Base-by-base conservation (phyloP, 192 early-diverging fungal species). In the Podila horticola region DNA sequence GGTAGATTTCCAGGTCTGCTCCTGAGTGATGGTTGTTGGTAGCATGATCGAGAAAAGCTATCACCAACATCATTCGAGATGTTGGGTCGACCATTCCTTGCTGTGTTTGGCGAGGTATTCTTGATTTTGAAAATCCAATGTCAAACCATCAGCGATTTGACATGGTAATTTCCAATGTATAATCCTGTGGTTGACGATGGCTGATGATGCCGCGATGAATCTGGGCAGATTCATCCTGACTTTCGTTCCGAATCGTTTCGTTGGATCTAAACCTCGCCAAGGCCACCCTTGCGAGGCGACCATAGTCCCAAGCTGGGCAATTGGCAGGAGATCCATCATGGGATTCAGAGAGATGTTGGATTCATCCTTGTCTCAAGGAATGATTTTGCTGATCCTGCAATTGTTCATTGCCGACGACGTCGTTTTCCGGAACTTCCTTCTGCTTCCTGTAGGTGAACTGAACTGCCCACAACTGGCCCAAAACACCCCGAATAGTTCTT, bases 151-250 rank as follows among this genome's bases (percentile, higher is more conserved):
- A 70, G 22, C 33, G 41, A 62, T 68, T 59, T 52, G 48, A 45
- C 57, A 68, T 68, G 67, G 66, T 50, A 68, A 59, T 68, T 59
- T 57, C 13, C 55, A 52, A 59, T 61, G 59, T 19, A 10, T 38
- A 30, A 50, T 50, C 34, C 31, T 51, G 64, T 50, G 22, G 11
- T 28, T 10, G 48, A 65, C n/a, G 48, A 41, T 19, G 59, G 30
- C 0, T 61, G 59, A 28, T 61, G 20, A 22, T 61, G 41, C 15
- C 2, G 11, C 12, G 41, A 45, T 45, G 41, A 45, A 15, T 17
- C 41, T 45, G 2, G 2, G 15, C 3, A 12, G 41, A 45, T 45
- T 45, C 41, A 45, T 17, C 8, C 41, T 45, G 41, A 45, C 12
- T 45, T 45, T 17, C 3, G 41, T 45, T 45, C 41, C 11, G 15